Conservation (phyloP, 139 green algal genomes). For the Coelastrella sp. region DNA sequence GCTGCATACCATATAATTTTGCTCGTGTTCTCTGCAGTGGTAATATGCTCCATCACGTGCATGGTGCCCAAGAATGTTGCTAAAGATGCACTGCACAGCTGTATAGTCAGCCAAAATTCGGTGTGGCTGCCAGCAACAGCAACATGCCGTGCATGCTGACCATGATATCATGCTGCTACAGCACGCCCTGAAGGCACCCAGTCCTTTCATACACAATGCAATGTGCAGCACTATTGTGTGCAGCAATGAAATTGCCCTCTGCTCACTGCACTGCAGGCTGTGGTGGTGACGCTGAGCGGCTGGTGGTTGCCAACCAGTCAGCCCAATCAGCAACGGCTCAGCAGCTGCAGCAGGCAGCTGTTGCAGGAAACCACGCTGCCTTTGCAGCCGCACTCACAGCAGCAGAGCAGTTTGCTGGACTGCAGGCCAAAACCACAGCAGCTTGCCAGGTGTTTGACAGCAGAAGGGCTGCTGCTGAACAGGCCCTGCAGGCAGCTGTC, state of each 20-base stretch:
- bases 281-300: neutral
- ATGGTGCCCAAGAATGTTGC: too few relatives aligned
- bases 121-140: too few relatives aligned
- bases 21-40: too few relatives aligned
- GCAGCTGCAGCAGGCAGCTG: constrained; percentile 13
- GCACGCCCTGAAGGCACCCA: too few relatives aligned
- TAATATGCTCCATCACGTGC: too few relatives aligned
- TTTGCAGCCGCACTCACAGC: neutral
- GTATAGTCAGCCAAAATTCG: neutral
- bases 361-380: neutral
- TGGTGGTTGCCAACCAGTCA: neutral
- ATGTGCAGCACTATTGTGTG: neutral
- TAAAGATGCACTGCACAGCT: neutral
- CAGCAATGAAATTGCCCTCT: neutral
- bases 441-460: neutral
- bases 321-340: neutral
- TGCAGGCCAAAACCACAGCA: neutral
- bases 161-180: too few relatives aligned
- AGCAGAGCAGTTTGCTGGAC: neutral
- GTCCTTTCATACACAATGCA: too few relatives aligned
- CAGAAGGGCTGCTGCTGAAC: neutral
- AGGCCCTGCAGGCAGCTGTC: constrained; percentile 26
- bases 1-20: too few relatives aligned
- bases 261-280: neutral
- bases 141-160: too few relatives aligned